Conservation (phyloP, 768 basidiomycete species). For the Suillus fuscotomentosus region DNA sequence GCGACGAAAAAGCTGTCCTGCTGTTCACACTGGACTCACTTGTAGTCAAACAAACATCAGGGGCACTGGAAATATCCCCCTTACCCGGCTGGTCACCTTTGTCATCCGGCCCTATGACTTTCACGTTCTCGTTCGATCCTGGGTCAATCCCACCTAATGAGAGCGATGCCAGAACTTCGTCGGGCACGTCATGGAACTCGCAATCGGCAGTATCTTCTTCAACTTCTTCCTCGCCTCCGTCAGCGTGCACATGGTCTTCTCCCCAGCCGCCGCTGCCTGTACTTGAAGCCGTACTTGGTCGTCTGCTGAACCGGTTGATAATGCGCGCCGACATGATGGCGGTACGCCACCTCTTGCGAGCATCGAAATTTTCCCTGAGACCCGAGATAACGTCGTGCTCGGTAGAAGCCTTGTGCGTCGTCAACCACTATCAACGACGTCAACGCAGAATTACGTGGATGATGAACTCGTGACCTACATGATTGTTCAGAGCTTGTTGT, state of each 20-base stretch:
- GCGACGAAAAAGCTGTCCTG: constrained; percentile 2
- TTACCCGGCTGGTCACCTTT: constrained; percentile 23
- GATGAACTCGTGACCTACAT: constrained; percentile 41
- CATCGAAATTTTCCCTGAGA: constrained; percentile 81
- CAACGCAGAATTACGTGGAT: neutral
- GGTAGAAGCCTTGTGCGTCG: constrained; percentile 56
- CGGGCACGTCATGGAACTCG: constrained; percentile 18
- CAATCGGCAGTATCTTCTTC: constrained; percentile 29
- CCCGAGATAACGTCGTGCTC: constrained; percentile 75
- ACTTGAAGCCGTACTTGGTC: constrained; percentile 19
- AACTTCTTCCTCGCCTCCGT: constrained; percentile 31
- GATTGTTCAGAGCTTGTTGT: constrained; percentile 62
- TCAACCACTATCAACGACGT: constrained; percentile 60
- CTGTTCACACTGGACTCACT: constrained; percentile 16
- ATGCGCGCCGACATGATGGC: constrained; percentile 59
- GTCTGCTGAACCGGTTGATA: constrained; percentile 29
- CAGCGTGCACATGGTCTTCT: constrained; percentile 29
- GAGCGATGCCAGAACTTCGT: constrained; percentile 21
- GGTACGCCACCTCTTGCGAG: constrained; percentile 68
- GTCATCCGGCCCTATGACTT: constrained; percentile 31
- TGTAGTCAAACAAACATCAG: constrained; percentile 18
- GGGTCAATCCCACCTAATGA: constrained; percentile 32
- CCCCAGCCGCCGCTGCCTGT: constrained; percentile 37
- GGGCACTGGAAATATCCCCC: constrained; percentile 17
- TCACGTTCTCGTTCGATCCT: constrained; percentile 42